phyloP scores from a whole-genome alignment of 2,329 filamentous ascomycete genomes.

The Talaromyces albobiverticillius region DNA sequence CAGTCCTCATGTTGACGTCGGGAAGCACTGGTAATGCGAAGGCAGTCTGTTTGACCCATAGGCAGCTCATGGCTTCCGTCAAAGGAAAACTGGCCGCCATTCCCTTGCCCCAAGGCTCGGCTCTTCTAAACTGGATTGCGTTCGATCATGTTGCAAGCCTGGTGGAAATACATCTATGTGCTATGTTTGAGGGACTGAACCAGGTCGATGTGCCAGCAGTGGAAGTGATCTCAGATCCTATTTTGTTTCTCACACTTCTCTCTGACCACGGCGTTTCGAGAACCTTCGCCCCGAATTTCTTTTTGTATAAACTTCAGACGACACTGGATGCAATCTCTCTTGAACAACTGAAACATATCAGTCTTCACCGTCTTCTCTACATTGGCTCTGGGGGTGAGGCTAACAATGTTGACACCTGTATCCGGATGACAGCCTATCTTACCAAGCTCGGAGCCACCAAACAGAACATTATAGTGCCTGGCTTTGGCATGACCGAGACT shows the following conservation, averaged over 20 bases:
- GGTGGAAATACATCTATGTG: too few species aligned
- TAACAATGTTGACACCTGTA: not conserved
- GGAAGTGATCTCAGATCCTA: not conserved
- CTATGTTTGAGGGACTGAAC: not conserved
- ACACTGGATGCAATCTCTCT: not conserved
- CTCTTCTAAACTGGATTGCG: too few species aligned
- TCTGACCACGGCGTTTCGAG: not conserved
- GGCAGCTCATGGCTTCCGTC: not conserved
- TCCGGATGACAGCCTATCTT: not conserved
- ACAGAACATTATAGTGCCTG: not conserved
- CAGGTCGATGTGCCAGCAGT: not conserved
- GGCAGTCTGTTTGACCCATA: too few species aligned
- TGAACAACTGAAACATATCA: not conserved
- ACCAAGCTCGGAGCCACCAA: not conserved
- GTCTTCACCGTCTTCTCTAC: not conserved
- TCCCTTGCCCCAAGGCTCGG: not conserved
- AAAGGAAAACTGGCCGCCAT: not conserved
- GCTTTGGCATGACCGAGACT: too few species aligned
- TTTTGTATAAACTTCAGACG: not conserved
- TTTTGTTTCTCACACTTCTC: not conserved
- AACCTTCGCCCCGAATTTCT: not conserved
- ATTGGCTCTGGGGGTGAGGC: not conserved
- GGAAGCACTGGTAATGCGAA: too few species aligned
- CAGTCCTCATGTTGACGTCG: too few species aligned
- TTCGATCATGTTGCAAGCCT: too few species aligned